Evolutionary conservation across 768 basidiomycete species (phyloP).

Genomic region (Phanerochaete sordida): DNA sequence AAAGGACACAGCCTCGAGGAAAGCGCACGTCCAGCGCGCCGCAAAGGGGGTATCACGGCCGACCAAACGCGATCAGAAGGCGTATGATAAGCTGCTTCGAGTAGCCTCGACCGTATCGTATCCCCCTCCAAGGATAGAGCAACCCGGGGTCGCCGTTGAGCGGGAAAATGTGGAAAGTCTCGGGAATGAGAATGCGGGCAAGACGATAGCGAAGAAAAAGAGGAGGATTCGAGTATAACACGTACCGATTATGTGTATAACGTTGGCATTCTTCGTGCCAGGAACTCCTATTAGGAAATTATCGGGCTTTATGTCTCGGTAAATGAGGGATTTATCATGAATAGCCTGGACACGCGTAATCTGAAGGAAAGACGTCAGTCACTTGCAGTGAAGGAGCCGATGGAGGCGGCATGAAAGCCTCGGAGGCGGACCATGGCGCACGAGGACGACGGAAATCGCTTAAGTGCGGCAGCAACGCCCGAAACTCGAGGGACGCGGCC

Average conservation of each 20-base stretch:
- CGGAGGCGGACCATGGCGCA: not conserved
- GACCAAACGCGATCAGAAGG: not conserved
- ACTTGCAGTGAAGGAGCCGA: not conserved
- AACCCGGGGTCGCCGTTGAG: not conserved
- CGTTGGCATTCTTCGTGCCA: conserved; percentile 85
- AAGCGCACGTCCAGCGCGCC: too few relatives aligned
- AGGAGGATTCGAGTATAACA: conserved; percentile 11
- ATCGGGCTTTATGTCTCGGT: conserved; percentile 98
- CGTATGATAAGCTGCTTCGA: not conserved
- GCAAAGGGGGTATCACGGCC: not conserved
- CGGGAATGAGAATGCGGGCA: not conserved
- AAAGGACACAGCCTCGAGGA: not conserved
- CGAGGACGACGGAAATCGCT: not conserved
- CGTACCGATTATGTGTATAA: conserved; percentile 83
- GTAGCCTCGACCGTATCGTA: not conserved
- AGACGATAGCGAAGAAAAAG: not conserved
- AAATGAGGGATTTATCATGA: conserved; percentile 98
- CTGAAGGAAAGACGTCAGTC: conserved; percentile 37
- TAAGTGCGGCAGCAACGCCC: not conserved
- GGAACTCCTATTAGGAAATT: conserved; percentile 98
- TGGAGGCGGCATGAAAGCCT: not conserved
- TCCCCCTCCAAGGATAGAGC: not conserved
- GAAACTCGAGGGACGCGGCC: not conserved
- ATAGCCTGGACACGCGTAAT: conserved; percentile 95
- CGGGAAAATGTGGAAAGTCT: not conserved